Evolutionary conservation across 2,329 filamentous ascomycete genomes (phyloP), one percentile per base, ranked within the genome.

Genomic region (Pseudogymnoascus sp.): DNA sequence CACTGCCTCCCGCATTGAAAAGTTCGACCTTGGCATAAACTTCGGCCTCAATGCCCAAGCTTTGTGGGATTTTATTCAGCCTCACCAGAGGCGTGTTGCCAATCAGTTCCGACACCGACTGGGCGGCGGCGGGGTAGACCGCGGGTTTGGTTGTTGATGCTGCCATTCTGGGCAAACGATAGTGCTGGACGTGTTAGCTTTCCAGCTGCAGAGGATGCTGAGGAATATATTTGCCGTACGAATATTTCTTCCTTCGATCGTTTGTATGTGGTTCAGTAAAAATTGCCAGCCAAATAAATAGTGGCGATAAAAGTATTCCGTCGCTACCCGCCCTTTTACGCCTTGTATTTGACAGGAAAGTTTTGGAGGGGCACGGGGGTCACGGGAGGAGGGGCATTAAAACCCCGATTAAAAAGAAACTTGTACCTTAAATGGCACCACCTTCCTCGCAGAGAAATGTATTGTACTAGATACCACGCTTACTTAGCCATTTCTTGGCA

Each of bases 11-110:
- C 10, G 92, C 90, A 76, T 95, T 96, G 81, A 96, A 95, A 62
- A 91, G 85, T 75, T 96, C 92, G 61, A 92, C 82, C 75, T 96
- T 96, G 63, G 86, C 92, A 73, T 92, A 96, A 57, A 96, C 87
- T 59, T 90, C 86, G 61, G 89, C 89, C 72, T 94, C 85, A 69
- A 99, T 89, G 59, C 92, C 92, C 18, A 96, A 80, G 59, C 89
- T 92, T 72, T 94, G 87, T 2, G 94, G 94, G 64, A 99, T 85
- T 76, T 88, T 91, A 78, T 96, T 96, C 64, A 99, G 80, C 57
- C 89, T 88, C 39, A 99, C 90, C 59, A 99, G 84, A n/a, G 94
- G 94, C 38, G 92, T 96, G 74, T 95, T 92, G 70, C 92, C 92
- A 68, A 99, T 96, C 66, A 96, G 84, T 74, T 96, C 86, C 48